Conservation (phyloP, 2,329 filamentous ascomycete species). For the Pseudogymnoascus sp. region DNA sequence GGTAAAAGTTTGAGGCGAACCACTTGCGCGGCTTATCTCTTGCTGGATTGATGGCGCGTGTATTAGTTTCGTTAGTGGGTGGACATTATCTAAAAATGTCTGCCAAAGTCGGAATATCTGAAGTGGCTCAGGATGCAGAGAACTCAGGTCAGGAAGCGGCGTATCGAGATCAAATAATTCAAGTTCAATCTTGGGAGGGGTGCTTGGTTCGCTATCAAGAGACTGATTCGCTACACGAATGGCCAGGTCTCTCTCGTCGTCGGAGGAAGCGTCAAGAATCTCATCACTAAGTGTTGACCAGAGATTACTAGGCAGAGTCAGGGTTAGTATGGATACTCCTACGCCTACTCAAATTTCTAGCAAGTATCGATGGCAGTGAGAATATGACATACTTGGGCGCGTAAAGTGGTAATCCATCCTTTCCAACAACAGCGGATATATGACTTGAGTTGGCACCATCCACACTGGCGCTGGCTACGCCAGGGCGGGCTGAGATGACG, state of each 20-base stretch:
- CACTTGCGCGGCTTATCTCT: slow-evolving; percentile 56
- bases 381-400: not conserved
- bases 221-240: slow-evolving; percentile 10
- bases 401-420: not conserved
- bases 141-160: slow-evolving; percentile 34
- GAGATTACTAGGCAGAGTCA: slow-evolving; percentile 19
- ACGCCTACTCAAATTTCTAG: slow-evolving; percentile 21
- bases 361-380: slow-evolving; percentile 20
- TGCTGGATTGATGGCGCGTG: slow-evolving; percentile 59
- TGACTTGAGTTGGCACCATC: slow-evolving; percentile 12
- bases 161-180: slow-evolving; percentile 43
- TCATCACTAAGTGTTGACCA: slow-evolving; percentile 27
- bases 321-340: not conserved
- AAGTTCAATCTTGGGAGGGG: slow-evolving; percentile 37
- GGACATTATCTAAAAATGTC: slow-evolving; percentile 61
- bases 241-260: slow-evolving; percentile 24
- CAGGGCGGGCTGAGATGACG: not conserved
- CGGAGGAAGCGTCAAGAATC: slow-evolving; percentile 28
- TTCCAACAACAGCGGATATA: slow-evolving; percentile 14
- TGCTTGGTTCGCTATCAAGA: slow-evolving; percentile 35
- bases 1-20: slow-evolving; percentile 36
- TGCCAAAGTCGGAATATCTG: slow-evolving; percentile 63
- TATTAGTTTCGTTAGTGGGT: slow-evolving; percentile 61
- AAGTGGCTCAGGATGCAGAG: slow-evolving; percentile 49
- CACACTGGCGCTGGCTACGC: not conserved